Conservation (phyloP, 345 rosid species). For the Acer saccharum region DNA sequence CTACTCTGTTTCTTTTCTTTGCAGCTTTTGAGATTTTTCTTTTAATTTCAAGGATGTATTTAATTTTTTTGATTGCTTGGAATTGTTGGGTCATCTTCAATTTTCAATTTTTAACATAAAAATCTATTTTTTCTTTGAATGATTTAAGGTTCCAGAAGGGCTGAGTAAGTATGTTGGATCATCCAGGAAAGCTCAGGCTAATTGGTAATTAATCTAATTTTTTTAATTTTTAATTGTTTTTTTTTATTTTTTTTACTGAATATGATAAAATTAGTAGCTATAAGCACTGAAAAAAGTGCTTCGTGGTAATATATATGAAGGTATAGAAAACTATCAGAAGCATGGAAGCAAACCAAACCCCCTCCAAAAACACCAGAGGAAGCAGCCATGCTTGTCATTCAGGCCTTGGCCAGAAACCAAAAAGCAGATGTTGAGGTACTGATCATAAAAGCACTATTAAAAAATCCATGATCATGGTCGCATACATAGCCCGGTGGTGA, state of each 20-base stretch:
- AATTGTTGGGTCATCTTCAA: slow-evolving; percentile 6
- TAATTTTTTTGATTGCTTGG: background rate
- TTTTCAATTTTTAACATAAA: background rate
- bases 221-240: background rate
- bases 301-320: slow-evolving; percentile 32
- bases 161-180: slow-evolving; percentile 69
- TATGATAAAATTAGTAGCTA: background rate
- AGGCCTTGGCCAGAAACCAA: slow-evolving; percentile 58
- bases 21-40: background rate
- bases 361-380: slow-evolving; percentile 76
- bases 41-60: background rate
- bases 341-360: slow-evolving; percentile 82
- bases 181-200: slow-evolving; percentile 84
- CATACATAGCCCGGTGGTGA: background rate
- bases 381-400: slow-evolving; percentile 62
- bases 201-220: slow-evolving; percentile 51
- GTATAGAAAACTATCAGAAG: slow-evolving; percentile 76
- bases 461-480: background rate
- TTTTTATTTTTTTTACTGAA: background rate
- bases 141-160: slow-evolving; percentile 68
- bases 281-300: background rate
- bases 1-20: background rate
- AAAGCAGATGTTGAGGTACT: slow-evolving; percentile 88
- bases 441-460: background rate
- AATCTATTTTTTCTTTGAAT: background rate